Base-by-base conservation (phyloP, 768 basidiomycete species). In the Russula compacta region DNA sequence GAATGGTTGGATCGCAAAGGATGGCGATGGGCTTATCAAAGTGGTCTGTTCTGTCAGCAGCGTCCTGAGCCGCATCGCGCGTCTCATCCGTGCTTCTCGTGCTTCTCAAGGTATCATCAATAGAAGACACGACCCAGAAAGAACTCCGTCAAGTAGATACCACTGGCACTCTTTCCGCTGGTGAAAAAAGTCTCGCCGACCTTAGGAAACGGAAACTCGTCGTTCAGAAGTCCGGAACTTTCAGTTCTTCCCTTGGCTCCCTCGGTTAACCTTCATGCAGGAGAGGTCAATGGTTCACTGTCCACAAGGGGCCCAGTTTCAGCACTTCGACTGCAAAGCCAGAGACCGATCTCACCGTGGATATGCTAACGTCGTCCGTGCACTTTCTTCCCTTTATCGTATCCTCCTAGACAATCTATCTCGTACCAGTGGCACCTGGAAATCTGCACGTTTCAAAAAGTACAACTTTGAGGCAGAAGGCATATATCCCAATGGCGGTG, bases 391-490 rank as follows among this genome's bases (percentile, higher is more conserved):
- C 38, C 21, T 35, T 60, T 2, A 40, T 47, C 4, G 8, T 39
- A 39, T 44, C 1, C 4, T 8, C 47, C 38, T 33, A 12, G 14
- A 35, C 9, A 46, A 35, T 39, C 59, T 61, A 57, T 48, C 62
- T 33, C 24, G 15, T 19, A 6, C 68, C 68, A 98, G 95, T 42
- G 97, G 95, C 7, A 77, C 90, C 17, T 98, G 97, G 97, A 95
- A 97, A 74, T 86, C 84, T 0, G 82, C 95, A 1, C 81, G 80
- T 9, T 99, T 91, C 82, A 99, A 99, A 72, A 94, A 95, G 73
- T 99, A 98, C 76, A 99, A 99, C 75, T 98, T 98, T 68, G 94
- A 95, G 67, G 95, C 97, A 0, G 94, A 94, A 64, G 97, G 97
- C 55, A 83, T 86, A 33, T 90, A 88, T 9, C 86, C 94, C 3